phyloP scores from a whole-genome alignment of 2,329 filamentous ascomycete genomes.

The Aspergillus alliaceus region DNA sequence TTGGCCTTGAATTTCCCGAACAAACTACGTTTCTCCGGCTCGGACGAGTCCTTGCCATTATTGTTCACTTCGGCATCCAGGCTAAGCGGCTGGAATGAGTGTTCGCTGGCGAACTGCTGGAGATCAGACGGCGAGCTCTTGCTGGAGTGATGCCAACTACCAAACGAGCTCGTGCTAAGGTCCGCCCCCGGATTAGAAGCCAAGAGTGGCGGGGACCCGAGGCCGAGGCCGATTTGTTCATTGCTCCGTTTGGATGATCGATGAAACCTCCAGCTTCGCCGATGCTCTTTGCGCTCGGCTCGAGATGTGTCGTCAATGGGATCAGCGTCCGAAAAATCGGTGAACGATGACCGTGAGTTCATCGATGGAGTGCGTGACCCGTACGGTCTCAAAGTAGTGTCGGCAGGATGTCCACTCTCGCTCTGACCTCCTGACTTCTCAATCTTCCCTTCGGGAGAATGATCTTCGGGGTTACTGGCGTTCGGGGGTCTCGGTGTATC shows the following conservation, averaged over 20 bases:
- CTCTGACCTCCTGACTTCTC: constrained; percentile 27
- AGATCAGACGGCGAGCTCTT: constrained; percentile 49
- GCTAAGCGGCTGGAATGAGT: constrained; percentile 35
- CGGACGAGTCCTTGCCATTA: constrained; percentile 26
- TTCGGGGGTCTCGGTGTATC: constrained; percentile 36
- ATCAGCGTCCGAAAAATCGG: constrained; percentile 80
- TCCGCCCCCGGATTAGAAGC: constrained; percentile 65
- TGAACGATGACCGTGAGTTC: constrained; percentile 68
- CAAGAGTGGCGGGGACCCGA: constrained; percentile 50
- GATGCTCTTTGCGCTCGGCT: constrained; percentile 65
- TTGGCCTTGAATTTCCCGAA: constrained; percentile 67
- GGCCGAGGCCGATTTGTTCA: constrained; percentile 45
- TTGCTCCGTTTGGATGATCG: constrained; percentile 57
- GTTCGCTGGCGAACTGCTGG: constrained; percentile 39
- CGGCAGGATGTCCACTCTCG: constrained; percentile 46
- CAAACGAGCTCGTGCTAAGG: constrained; percentile 67
- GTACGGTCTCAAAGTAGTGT: constrained; percentile 61
- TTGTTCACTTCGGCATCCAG: constrained; percentile 41
- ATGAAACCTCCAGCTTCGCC: constrained; percentile 71
- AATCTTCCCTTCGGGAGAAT: constrained; percentile 15
- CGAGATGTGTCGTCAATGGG: constrained; percentile 63
- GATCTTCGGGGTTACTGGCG: constrained; percentile 29
- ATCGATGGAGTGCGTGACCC: constrained; percentile 75
- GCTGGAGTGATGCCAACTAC: constrained; percentile 55
- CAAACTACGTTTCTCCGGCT: constrained; percentile 58